Conservation (phyloP, 805 yeast genomes). For the Schwanniomyces pseudopolymorphus region DNA sequence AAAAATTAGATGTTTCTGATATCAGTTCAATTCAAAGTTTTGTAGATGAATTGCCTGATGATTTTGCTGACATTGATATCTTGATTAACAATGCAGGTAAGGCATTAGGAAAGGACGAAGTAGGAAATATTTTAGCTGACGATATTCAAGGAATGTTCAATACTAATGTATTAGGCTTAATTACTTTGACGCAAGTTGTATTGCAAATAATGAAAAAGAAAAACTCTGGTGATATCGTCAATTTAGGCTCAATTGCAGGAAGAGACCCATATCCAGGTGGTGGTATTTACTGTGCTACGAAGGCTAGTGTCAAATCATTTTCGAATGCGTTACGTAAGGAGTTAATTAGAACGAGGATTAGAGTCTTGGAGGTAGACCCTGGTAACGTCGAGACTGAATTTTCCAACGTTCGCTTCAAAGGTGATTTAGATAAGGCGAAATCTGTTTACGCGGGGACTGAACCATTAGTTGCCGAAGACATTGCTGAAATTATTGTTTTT, state of each 20-base stretch:
- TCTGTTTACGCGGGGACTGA: constrained; percentile 65
- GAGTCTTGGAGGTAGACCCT: constrained; percentile 75
- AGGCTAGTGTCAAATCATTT: constrained; percentile 70
- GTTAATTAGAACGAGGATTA: constrained; percentile 63
- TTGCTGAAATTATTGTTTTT: constrained; percentile 73
- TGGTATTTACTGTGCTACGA: constrained; percentile 73
- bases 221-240: constrained; percentile 71
- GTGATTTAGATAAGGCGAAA: constrained; percentile 60
- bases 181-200: constrained; percentile 78
- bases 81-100: constrained; percentile 74
- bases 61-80: constrained; percentile 64
- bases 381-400: constrained; percentile 82
- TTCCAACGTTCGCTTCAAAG: constrained; percentile 61
- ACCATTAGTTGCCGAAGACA: constrained; percentile 71
- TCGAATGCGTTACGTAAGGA: constrained; percentile 75
- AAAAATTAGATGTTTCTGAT: constrained; percentile 46
- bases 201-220: constrained; percentile 69
- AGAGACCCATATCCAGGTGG: constrained; percentile 81
- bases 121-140: constrained; percentile 62
- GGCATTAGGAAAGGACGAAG: constrained; percentile 76
- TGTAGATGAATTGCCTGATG: constrained; percentile 53
- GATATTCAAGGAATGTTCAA: constrained; percentile 77
- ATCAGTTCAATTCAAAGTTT: constrained; percentile 47
- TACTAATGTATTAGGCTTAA: constrained; percentile 86
- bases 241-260: constrained; percentile 77